Evolutionary conservation across 1,139 yeast species (phyloP).

Genomic region (Taphrina wiesneri): DNA sequence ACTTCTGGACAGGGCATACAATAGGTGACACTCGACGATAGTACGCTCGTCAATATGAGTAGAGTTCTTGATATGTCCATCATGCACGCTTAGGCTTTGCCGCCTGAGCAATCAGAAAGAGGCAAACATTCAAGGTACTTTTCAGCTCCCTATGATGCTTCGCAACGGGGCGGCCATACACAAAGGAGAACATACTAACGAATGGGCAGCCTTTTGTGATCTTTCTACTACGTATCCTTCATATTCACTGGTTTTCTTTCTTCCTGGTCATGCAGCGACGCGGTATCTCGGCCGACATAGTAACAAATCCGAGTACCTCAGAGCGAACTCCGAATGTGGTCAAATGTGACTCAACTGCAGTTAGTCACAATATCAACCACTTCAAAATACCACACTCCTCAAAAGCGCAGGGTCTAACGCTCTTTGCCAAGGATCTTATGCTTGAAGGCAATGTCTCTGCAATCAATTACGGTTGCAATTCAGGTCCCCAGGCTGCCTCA

Average conservation of each 20-base stretch:
- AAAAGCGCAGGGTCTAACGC: neutral
- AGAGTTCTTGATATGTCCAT: neutral
- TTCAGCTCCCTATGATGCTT: neutral
- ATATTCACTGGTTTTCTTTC: slow-evolving; percentile 7
- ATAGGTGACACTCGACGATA: neutral
- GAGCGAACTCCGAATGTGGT: slow-evolving; percentile 10
- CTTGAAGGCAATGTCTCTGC: neutral
- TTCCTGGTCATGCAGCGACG: slow-evolving; percentile 29
- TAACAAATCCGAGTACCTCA: slow-evolving; percentile 20
- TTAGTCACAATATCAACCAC: neutral
- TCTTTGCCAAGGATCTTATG: slow-evolving; percentile 2
- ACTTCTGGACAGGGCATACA: neutral
- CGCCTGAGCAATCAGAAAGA: neutral
- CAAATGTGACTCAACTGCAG: neutral
- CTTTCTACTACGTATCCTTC: slow-evolving; percentile 1
- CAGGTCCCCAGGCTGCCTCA: neutral
- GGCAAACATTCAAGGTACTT: slow-evolving; percentile 1
- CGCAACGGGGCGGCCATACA: neutral
- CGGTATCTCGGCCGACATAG: slow-evolving; percentile 27
- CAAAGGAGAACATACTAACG: neutral
- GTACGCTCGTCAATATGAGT: neutral
- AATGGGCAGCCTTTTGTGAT: neutral
- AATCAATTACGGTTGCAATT: neutral
- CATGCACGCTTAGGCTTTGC: slow-evolving; percentile 2
- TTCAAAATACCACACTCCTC: neutral